Base-by-base conservation (phyloP, 1,284 basidiomycete genomes). In the Ustilago crameri region DNA sequence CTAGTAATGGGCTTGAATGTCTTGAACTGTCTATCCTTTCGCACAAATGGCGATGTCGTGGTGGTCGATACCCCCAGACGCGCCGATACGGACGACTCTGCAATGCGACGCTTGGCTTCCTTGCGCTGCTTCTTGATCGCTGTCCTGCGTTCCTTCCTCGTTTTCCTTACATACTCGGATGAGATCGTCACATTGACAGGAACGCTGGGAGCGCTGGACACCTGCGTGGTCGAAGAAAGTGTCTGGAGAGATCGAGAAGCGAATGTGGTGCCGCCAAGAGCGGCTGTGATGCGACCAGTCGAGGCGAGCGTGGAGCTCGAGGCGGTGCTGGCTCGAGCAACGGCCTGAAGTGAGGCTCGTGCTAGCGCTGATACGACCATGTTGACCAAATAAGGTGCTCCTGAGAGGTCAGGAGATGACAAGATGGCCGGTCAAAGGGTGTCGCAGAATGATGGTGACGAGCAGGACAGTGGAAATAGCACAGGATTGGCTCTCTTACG, bases 1-100 rank as follows among this genome's bases (percentile, higher is more conserved):
- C 92, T 92, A 0, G 92, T 90, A 65, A 93, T 87, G 71, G 93
- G 93, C 82, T 95, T 93, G 86, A 91, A 95, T 9, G 90, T 93
- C 86, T 94, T 94, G 87, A 91, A 93, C 62, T 84, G 81, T 46
- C 74, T 69, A 55, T 82, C 79, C 18, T 75, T 78, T 23, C 82
- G 71, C 15, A 82, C 82, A 37, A 74, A 76, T 3, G 82, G 81
- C 41, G 82, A 74, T 5, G 65, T 51, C 10, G 57, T 71, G 46
- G 63, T 45, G 15, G 75, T 71, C 12, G 62, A 55, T 1, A 82
- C 70, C 23, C 80, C 81, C n/a, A 81, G 54, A 17, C 74, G 69
- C 0, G 70, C 79, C 2, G 80, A 74, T 14, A 80, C 64, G 48
- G 77, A 58, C 18, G 76, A 72, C 38, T 56, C 60, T 45, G 60